phyloP scores from a whole-genome alignment of 192 early-diverging fungal genomes.

The Gorgonomyces haynaldii region DNA sequence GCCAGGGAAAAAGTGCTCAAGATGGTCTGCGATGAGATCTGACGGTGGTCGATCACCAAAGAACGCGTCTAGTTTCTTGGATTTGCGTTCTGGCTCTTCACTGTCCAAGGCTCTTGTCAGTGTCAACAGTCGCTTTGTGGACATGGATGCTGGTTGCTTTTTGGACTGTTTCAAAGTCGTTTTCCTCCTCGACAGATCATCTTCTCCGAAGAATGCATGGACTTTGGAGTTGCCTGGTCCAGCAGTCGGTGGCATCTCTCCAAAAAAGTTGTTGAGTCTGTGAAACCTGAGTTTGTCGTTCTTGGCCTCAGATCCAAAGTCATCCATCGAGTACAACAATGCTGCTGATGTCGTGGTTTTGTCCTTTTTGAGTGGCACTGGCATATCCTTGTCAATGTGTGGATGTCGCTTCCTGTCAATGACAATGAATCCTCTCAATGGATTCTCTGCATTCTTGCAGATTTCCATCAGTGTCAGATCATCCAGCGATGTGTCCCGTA shows the following conservation, averaged over 20 bases:
- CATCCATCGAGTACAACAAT: not conserved
- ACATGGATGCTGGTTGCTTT: not conserved
- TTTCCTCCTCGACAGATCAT: not conserved
- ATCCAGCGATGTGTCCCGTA: slow-evolving; percentile 9
- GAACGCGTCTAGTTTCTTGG: slow-evolving; percentile 56
- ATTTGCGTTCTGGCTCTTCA: not conserved
- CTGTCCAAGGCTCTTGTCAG: not conserved
- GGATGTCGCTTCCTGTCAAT: slow-evolving; percentile 11
- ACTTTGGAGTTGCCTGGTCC: not conserved
- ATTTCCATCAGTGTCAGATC: slow-evolving; percentile 10
- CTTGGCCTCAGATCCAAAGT: slow-evolving; percentile 1
- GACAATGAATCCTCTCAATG: not conserved
- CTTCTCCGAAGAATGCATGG: slow-evolving; percentile 6
- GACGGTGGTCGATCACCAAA: slow-evolving; percentile 91
- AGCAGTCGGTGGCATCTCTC: not conserved
- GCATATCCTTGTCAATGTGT: not conserved
- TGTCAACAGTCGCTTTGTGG: not conserved
- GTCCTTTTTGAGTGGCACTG: not conserved
- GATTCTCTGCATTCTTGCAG: slow-evolving; percentile 6
- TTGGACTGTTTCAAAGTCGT: not conserved
- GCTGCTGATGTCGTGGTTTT: not conserved
- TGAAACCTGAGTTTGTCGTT: not conserved
- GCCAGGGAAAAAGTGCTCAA: slow-evolving; percentile 71
- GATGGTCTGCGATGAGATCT: slow-evolving; percentile 80
- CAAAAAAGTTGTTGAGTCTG: not conserved